Evolutionary conservation across 129 eudicot genomes (phyloP).

Genomic region (Smallanthus sonchifolius): DNA sequence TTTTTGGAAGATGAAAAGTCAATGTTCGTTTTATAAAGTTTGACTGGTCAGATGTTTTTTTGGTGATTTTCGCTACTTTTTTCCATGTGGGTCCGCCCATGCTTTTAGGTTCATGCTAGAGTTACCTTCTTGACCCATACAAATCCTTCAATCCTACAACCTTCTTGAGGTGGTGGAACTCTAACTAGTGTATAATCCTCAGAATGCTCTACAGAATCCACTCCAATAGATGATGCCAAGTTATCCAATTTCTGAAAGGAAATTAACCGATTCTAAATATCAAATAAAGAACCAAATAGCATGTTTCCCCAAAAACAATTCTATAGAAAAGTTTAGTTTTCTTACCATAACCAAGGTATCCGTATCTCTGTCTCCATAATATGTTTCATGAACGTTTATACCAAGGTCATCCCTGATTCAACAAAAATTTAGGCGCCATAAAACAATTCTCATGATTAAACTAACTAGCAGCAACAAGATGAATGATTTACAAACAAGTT

Average conservation of each 20-base stretch:
- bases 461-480: background rate
- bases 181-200: constrained; percentile 29
- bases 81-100: background rate
- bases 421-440: constrained; percentile 5
- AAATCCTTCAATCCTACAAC: constrained; percentile 90
- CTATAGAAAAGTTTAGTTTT: background rate
- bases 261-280: background rate
- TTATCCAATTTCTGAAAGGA: constrained; percentile 60
- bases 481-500: constrained; percentile 6
- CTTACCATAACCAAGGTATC: constrained; percentile 75
- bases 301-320: background rate
- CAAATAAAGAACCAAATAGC: background rate
- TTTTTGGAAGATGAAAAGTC: no score
- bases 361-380: constrained; percentile 91
- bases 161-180: constrained; percentile 69
- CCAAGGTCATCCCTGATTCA: constrained; percentile 58
- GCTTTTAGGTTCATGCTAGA: background rate
- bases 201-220: constrained; percentile 33
- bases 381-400: constrained; percentile 76
- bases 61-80: background rate
- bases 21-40: no score
- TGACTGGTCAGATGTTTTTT: no score
- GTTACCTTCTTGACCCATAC: constrained; percentile 76
- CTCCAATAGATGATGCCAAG: constrained; percentile 51
- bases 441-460: background rate